phyloP scores from a whole-genome alignment of 2,329 filamentous ascomycete species.

The Tolypocladium tropicale region DNA sequence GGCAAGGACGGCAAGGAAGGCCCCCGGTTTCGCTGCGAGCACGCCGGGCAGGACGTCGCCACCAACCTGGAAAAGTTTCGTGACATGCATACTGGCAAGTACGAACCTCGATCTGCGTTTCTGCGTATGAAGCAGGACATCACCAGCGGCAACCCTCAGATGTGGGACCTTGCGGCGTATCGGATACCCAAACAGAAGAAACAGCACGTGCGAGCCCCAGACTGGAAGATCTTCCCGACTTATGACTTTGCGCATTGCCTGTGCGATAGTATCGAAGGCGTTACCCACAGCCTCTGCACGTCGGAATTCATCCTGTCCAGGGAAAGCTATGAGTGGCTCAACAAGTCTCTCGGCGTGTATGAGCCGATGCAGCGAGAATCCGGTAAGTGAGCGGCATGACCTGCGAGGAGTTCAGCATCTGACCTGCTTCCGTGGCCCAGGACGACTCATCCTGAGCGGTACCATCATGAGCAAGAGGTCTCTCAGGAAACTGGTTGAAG shows the following conservation, averaged over 20 bases:
- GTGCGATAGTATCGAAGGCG: slow-evolving; percentile 83
- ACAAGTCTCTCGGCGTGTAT: slow-evolving; percentile 75
- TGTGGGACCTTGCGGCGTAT: slow-evolving; percentile 94
- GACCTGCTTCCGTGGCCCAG: background rate
- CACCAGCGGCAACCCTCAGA: slow-evolving; percentile 75
- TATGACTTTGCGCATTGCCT: slow-evolving; percentile 90
- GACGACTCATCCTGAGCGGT: slow-evolving; percentile 58
- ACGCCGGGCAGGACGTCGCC: slow-evolving; percentile 64
- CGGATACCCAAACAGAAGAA: slow-evolving; percentile 73
- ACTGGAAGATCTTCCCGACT: slow-evolving; percentile 91
- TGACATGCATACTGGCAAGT: slow-evolving; percentile 85
- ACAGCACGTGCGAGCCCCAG: slow-evolving; percentile 43
- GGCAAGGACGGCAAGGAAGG: slow-evolving; percentile 55
- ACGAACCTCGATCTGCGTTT: slow-evolving; percentile 72
- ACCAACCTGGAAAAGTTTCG: slow-evolving; percentile 76
- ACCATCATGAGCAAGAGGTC: slow-evolving; percentile 83
- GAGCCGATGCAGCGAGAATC: slow-evolving; percentile 91
- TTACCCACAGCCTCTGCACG: slow-evolving; percentile 88
- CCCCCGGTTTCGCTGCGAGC: slow-evolving; percentile 67
- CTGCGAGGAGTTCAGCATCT: background rate
- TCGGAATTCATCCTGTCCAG: slow-evolving; percentile 82
- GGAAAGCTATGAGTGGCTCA: slow-evolving; percentile 84
- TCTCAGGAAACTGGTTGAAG: slow-evolving; percentile 67
- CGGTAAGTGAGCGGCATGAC: slow-evolving; percentile 14
- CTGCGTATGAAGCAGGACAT: slow-evolving; percentile 91